A percentile compares a stretch with the other conserved stretches of the same genome.
Conservation (phyloP, 1,284 basidiomycete species). For the Boletus holoroseus region DNA sequence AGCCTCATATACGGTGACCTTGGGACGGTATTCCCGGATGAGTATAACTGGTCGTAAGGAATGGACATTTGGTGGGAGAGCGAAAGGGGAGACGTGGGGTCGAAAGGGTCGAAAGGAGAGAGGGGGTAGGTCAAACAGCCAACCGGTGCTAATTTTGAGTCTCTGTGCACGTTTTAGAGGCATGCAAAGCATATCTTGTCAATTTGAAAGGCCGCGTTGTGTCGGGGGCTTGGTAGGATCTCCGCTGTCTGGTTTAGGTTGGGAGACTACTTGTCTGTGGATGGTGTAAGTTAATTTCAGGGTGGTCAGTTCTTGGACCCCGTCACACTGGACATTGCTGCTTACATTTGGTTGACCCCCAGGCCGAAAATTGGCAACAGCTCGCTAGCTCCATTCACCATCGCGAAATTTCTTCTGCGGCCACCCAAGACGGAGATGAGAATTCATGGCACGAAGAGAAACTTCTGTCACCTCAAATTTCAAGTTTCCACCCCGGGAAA, state of each 20-base stretch:
- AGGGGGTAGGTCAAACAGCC: slow-evolving; percentile 6
- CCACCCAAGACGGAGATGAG: slow-evolving; percentile 13
- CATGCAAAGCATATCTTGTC: slow-evolving; percentile 19
- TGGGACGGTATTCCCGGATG: slow-evolving; percentile 7
- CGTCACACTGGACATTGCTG: slow-evolving; percentile 9
- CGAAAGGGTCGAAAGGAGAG: neutral
- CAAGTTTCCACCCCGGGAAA: neutral
- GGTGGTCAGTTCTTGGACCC: slow-evolving; percentile 11
- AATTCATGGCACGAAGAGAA: slow-evolving; percentile 2
- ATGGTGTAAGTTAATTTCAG: slow-evolving; percentile 11
- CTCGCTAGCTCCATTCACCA: slow-evolving; percentile 2
- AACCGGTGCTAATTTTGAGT: slow-evolving; percentile 14
- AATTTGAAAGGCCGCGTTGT: slow-evolving; percentile 27
- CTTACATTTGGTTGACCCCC: slow-evolving; percentile 17
- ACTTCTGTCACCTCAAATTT: slow-evolving; percentile 1
- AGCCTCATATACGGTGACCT: slow-evolving; percentile 20
- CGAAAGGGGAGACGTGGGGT: neutral
- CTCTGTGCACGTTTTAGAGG: slow-evolving; percentile 23
- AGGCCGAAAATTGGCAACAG: neutral
- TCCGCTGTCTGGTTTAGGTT: slow-evolving; percentile 25
- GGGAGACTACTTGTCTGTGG: slow-evolving; percentile 11
- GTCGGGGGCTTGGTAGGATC: slow-evolving; percentile 18
- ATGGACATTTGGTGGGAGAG: slow-evolving; percentile 12
- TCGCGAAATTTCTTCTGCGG: neutral
- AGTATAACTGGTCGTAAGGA: slow-evolving; percentile 19